phyloP scores from a whole-genome alignment of 2,329 filamentous ascomycete species.

The Diaporthe nobilis region DNA sequence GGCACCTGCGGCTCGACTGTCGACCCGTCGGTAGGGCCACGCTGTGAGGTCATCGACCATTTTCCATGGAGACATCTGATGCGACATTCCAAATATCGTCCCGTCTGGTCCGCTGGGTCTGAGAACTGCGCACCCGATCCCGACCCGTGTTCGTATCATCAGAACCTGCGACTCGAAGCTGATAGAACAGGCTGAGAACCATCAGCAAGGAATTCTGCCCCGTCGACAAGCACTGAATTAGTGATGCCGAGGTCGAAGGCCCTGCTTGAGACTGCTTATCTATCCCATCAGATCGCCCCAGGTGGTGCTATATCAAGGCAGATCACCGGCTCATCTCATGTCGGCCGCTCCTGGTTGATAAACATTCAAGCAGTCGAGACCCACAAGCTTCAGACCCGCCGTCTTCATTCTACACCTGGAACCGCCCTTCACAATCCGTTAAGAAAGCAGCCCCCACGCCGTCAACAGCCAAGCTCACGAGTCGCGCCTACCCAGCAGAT shows the following conservation, averaged over 20 bases:
- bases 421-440: not conserved
- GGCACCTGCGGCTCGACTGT: conserved; percentile 16
- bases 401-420: not conserved
- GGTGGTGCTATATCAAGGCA: conserved; percentile 21
- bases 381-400: conserved; percentile 29
- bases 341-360: conserved; percentile 3
- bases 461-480: conserved; percentile 14
- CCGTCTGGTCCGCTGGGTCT: conserved; percentile 2
- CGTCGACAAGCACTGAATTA: not conserved
- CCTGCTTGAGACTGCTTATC: not conserved
- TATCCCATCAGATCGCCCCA: not conserved
- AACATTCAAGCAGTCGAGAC: conserved; percentile 13
- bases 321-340: conserved; percentile 18
- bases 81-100: conserved; percentile 22
- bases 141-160: conserved; percentile 10
- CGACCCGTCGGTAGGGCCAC: conserved; percentile 5
- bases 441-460: not conserved
- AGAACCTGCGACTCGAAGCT: not conserved
- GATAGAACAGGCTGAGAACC: not conserved
- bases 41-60: conserved; percentile 24
- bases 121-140: not conserved
- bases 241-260: conserved; percentile 25
- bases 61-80: not conserved
- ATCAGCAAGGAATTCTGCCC: not conserved
- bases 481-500: not conserved